Evolutionary conservation across 169 alveolate species (phyloP).

Genomic region (Cryptosporidium andersoni): DNA sequence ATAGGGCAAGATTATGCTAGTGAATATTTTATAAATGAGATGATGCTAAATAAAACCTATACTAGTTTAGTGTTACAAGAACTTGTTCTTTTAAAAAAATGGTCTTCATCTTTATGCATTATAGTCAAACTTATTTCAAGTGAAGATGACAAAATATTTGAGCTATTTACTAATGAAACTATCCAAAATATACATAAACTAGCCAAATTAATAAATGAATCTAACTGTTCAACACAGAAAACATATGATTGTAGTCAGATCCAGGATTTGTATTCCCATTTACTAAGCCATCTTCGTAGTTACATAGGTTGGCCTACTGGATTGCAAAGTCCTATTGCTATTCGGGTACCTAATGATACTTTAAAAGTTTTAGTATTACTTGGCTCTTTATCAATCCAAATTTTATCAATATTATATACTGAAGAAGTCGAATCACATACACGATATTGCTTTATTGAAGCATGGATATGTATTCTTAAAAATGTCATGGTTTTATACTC

Average conservation of each 20-base stretch:
- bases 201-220: background rate
- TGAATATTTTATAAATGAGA: background rate
- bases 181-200: constrained; percentile 14
- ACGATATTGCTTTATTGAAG: constrained; percentile 19
- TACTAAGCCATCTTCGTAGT: background rate
- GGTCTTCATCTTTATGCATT: constrained; percentile 8
- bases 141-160: constrained; percentile 1
- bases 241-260: background rate
- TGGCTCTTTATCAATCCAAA: constrained; percentile 21
- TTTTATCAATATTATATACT: background rate
- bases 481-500: background rate
- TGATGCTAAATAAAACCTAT: background rate
- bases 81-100: background rate
- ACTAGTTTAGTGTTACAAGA: background rate
- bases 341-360: constrained; percentile 6
- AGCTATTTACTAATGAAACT: constrained; percentile 20
- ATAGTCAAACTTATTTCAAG: constrained; percentile 18
- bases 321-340: constrained; percentile 11
- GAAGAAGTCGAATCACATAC: constrained; percentile 2
- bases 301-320: background rate
- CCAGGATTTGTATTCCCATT: constrained; percentile 13
- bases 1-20: background rate
- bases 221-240: background rate
- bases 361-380: background rate
- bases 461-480: constrained; percentile 26